Percentiles rank a stretch among this genome's conserved stretches.
Evolutionary conservation across 495 filamentous ascomycete species (phyloP).

Genomic region (Annulohypoxylon moriforme): DNA sequence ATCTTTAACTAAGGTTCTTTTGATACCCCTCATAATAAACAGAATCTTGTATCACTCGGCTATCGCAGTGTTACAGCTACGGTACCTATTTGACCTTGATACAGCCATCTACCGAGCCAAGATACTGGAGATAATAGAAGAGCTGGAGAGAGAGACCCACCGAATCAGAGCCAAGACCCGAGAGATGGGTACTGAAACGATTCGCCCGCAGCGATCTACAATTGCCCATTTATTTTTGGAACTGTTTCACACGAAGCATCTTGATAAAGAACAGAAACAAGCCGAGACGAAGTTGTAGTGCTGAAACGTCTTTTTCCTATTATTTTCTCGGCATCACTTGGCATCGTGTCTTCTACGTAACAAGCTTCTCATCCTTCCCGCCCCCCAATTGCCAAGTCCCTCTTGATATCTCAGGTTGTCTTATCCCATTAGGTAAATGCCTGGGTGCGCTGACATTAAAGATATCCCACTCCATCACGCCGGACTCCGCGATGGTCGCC

Average conservation of each 20-base stretch:
- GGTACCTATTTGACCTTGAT: neutral
- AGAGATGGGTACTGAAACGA: constrained; percentile 15
- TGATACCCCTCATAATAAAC: constrained; percentile 21
- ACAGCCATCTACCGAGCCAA: constrained; percentile 4
- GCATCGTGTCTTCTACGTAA: constrained; percentile 14
- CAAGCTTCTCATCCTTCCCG: constrained; percentile 7
- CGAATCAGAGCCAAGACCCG: constrained; percentile 15
- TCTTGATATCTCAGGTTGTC: neutral
- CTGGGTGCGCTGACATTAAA: neutral
- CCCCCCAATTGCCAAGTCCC: too few relatives aligned
- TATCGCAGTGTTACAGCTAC: neutral
- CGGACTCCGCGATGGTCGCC: neutral
- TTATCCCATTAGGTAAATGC: neutral
- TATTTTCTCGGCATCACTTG: constrained; percentile 29
- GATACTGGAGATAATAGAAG: too few relatives aligned
- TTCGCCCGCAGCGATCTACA: constrained; percentile 4
- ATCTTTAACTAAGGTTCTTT: neutral
- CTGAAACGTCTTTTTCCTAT: constrained; percentile 18
- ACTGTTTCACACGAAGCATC: neutral
- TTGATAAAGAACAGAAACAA: constrained; percentile 4
- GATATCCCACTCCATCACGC: constrained; percentile 2
- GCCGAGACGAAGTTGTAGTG: constrained; percentile 23
- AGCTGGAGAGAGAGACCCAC: too few relatives aligned
- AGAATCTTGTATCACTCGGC: neutral
- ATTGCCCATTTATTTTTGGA: constrained; percentile 20